A percentile compares a stretch with the other conserved stretches of the same genome.
Conservation (phyloP, 225 moss, liverwort and hornwort genomes). For the Polytrichum formosum region DNA sequence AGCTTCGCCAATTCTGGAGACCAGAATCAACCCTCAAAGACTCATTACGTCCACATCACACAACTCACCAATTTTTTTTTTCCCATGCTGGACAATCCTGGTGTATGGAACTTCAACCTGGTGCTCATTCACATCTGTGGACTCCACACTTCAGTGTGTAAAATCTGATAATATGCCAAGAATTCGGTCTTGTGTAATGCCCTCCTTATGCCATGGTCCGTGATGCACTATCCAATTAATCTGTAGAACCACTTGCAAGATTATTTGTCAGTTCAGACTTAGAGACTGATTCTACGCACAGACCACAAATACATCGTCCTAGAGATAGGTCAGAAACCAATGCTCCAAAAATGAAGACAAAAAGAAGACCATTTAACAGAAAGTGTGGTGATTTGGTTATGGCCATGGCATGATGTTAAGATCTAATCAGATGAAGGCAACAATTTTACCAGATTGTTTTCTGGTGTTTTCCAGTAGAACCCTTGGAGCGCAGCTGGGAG, state of each 20-base stretch:
- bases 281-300: no score
- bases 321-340: not conserved
- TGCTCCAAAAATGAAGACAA: not conserved
- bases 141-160: not conserved
- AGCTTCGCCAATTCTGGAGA: constrained; percentile 43
- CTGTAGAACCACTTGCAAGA: constrained; percentile 37
- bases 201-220: constrained; percentile 47
- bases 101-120: not conserved
- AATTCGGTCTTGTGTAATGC: constrained; percentile 19
- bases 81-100: constrained; percentile 7
- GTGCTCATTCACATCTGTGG: not conserved
- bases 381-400: not conserved
- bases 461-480: constrained; percentile 38
- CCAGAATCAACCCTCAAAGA: constrained; percentile 19
- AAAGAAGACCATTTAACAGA: not conserved
- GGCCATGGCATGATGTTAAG: not conserved
- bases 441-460: constrained; percentile 52
- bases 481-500: constrained; percentile 53
- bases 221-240: constrained; percentile 48
- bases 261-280: not conserved
- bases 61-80: constrained; percentile 7
- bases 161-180: constrained; percentile 4
- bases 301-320: no score
- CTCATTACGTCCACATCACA: constrained; percentile 20
- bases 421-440: not conserved